These are phyloP conservation scores for Fusarium incarnatum DNA, from an alignment of 2,329 filamentous ascomycete genomes.

Conservation along the genomic window DNA sequence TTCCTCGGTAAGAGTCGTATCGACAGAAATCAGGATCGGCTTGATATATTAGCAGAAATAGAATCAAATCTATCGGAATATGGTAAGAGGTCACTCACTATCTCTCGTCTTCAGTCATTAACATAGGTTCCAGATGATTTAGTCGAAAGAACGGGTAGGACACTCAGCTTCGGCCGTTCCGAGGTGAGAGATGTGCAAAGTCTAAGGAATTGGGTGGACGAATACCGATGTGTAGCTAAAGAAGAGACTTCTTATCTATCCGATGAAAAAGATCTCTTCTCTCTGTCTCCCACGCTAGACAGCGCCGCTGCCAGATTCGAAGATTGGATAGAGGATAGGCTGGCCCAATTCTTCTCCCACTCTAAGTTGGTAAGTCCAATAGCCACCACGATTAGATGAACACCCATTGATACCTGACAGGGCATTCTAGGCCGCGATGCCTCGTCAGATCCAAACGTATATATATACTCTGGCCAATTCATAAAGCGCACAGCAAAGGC, in stretches of 20 bases:
- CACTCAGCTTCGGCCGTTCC: background rate
- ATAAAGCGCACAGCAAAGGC: background rate
- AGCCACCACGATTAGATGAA: background rate
- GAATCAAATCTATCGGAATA: background rate
- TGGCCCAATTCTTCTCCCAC: background rate
- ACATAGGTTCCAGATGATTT: background rate
- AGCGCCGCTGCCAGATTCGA: background rate
- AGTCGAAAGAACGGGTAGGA: background rate
- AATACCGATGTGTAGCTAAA: background rate
- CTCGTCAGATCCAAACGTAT: background rate
- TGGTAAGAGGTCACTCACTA: fast-evolving
- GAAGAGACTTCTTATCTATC: background rate
- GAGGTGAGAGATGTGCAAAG: background rate
- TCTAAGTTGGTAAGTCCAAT: background rate
- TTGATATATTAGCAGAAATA: background rate
- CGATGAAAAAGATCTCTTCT: background rate
- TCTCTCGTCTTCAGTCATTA: fast-evolving
- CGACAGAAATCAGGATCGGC: background rate
- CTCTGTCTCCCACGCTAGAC: background rate
- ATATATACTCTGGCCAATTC: constrained; percentile 3
- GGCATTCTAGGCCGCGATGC: background rate
- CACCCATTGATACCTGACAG: background rate
- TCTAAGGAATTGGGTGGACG: background rate
- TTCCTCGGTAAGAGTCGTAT: background rate
- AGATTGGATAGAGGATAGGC: constrained; percentile 6